phyloP scores from a whole-genome alignment of 495 filamentous ascomycete genomes.

The Pyronema domesticum region DNA sequence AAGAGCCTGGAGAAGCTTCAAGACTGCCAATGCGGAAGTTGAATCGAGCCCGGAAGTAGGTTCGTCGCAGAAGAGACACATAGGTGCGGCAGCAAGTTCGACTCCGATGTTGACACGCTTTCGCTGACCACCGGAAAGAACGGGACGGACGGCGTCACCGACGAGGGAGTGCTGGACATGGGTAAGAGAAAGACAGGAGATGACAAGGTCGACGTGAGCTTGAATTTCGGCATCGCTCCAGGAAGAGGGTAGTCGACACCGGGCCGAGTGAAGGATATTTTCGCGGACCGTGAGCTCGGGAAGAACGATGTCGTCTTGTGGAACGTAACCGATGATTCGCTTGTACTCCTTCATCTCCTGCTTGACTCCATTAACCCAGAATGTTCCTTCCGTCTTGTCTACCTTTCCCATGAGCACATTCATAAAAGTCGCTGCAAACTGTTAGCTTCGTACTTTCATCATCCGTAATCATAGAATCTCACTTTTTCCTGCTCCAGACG shows the following conservation, averaged over 20 bases:
- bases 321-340: slow-evolving; percentile 39
- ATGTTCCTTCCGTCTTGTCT: slow-evolving; percentile 28
- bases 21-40: slow-evolving; percentile 43
- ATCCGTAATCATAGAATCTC: not conserved
- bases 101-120: slow-evolving; percentile 38
- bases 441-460: too few relatives aligned
- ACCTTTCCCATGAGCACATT: slow-evolving; percentile 38
- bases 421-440: slow-evolving; percentile 29
- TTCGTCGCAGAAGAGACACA: slow-evolving; percentile 47
- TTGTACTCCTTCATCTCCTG: slow-evolving; percentile 31
- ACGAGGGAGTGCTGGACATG: slow-evolving; percentile 31
- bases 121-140: slow-evolving; percentile 34
- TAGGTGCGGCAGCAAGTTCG: slow-evolving; percentile 47
- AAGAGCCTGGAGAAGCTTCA: slow-evolving; percentile 33
- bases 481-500: slow-evolving; percentile 33
- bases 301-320: slow-evolving; percentile 35
- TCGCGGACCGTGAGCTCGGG: slow-evolving; percentile 36
- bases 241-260: slow-evolving; percentile 30
- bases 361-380: slow-evolving; percentile 33
- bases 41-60: slow-evolving; percentile 49
- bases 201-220: slow-evolving; percentile 30
- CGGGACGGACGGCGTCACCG: slow-evolving; percentile 29
- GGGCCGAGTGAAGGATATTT: slow-evolving; percentile 38
- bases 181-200: slow-evolving; percentile 30
- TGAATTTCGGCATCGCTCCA: slow-evolving; percentile 28